Base-by-base conservation (phyloP, 78 protist species). In the Corallochytrium limacisporum region DNA sequence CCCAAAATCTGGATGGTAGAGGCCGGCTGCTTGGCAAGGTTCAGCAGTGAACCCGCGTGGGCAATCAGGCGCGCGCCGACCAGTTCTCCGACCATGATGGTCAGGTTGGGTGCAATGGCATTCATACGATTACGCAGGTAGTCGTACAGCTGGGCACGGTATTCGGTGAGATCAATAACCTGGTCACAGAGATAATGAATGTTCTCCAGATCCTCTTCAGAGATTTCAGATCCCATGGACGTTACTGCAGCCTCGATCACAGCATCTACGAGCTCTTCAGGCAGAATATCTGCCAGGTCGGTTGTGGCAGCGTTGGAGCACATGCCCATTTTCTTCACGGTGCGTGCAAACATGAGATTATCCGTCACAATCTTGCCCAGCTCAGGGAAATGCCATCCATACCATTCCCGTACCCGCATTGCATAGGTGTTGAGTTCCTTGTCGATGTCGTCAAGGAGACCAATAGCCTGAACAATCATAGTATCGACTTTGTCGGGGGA, bases 311-410 rank as follows among this genome's bases (percentile, higher is more conserved):
- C 29, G 53, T 69, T 77, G 26, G 15, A 6, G 38, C 88, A 63
- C 36, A 8, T 28, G 20, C 70, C 49, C 87, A 91, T 83, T 37
- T 28, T 51, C 43, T 51, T 57, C 42, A 83, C 79, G 29, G 48
- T 42, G 42, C 75, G 56, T 39, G 92, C 90, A 61, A 78, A 93
- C 28, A 69, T 72, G 10, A 87, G 28, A 39, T 89, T 84, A 73
- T 85, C 95, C 32, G 84, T 15, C 8, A 92, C 69, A 33, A 88
- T 54, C 81, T 87, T 90, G 51, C 74, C 71, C 47, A 90, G n/a
- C 67, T 93, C 98, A 47, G 98, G 99, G 91, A 93, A 96, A 75
- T 92, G 98, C 96, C 93, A 90, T 8, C 95, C 96, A 79, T 89
- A 96, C 98, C 98, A 96, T 68, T 96, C 99, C 57, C 92, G 80